Base-by-base conservation (phyloP, 1,284 basidiomycete species). In the Fereydounia khargensis region DNA sequence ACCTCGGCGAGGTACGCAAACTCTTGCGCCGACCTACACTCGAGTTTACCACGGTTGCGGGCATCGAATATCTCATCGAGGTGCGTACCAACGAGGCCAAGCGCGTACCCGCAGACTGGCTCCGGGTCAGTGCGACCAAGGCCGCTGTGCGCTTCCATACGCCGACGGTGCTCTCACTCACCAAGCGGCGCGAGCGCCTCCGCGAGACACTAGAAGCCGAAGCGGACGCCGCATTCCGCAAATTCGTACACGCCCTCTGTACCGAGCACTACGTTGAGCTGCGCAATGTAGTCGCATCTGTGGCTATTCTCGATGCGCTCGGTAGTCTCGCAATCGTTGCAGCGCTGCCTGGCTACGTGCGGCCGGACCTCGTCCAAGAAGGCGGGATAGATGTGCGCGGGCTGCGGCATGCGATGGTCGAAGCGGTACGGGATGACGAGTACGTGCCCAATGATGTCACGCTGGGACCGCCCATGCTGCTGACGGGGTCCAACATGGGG, bases 41-140 rank as follows among this genome's bases (percentile, higher is more conserved):
- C n/a, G 79, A 86, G 49, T 98, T 85, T 79, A 81, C 82, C 3
- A 83, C 81, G 3, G 81, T 87, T 6, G 79, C 81, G 0, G 69
- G 69, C 16, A 65, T 76, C 14, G 76, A 78, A 9, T 76, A 69
- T 52, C 47, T 74, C 39, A 61, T 78, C 19, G 73, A 77, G 42
- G 79, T 95, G 14, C 84, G 85, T 39, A 85, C 83, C 39, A 80
- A 80, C 6, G 88, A 89, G 35, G 84, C 85, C 11, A 82, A 83
- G 54, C 81, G 81, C 9, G 83, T 90, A 3, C 94, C 94, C 0
- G 81, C 82, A 6, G 81, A 82, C 46, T 98, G 92, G 91, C 79
- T 84, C 35, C 79, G 87, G 28, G 80, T 91, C 38, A 88, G 85
- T 27, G 84, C 56, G 33, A 96, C 91, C 1, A 91, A 86, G 75